Percentiles rank a stretch among this genome's conserved stretches.
Conservation (phyloP, 108 stramenopile genomes). For the Schizochytrium sp. region DNA sequence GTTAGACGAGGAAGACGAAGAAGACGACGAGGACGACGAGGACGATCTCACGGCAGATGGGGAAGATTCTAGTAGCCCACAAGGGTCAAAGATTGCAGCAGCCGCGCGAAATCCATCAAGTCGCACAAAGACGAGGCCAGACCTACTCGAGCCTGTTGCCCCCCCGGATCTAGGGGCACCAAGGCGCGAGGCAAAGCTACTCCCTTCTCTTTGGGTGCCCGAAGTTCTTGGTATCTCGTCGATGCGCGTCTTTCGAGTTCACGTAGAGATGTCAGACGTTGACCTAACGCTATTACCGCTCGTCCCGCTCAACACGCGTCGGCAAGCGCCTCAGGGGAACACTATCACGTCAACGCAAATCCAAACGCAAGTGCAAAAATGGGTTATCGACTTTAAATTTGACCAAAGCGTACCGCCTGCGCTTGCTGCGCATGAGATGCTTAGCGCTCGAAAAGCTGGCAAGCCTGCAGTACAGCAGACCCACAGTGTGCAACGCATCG, state of each 20-base stretch:
- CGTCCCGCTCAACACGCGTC: neutral
- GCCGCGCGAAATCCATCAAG: no score
- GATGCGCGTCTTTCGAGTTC: neutral
- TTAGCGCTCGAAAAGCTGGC: neutral
- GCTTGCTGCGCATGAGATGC: neutral
- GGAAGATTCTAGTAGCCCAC: neutral
- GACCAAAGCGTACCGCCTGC: neutral
- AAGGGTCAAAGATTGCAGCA: no score
- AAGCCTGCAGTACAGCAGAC: neutral
- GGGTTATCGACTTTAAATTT: neutral
- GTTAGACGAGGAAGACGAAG: neutral
- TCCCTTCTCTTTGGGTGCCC: neutral
- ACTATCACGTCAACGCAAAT: neutral
- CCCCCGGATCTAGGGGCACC: no score
- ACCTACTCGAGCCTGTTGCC: no score
- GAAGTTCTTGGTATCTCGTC: neutral
- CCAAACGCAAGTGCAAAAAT: neutral
- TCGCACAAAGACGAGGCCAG: no score
- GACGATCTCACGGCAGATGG: neutral
- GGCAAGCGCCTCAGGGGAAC: neutral
- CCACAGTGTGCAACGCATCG: neutral
- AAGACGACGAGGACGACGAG: neutral
- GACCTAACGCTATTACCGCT: neutral
- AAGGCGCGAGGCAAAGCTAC: no score
- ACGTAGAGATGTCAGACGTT: neutral